Evolutionary conservation across 2,329 filamentous ascomycete species (phyloP).

Genomic region (Colletotrichum sp.): DNA sequence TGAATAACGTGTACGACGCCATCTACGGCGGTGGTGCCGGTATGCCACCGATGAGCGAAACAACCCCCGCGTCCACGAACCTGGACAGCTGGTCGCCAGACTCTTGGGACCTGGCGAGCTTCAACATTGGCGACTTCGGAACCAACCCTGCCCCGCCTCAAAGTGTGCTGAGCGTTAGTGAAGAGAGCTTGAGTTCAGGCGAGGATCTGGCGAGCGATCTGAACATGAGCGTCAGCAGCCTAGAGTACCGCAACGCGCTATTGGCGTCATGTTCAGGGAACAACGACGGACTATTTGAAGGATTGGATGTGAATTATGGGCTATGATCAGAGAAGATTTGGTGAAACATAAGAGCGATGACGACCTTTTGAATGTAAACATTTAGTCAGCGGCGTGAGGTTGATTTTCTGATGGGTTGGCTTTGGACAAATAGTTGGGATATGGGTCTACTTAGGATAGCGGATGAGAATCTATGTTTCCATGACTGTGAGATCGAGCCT

Average conservation of each 20-base stretch:
- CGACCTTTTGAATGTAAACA: not conserved
- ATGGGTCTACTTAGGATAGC: not conserved
- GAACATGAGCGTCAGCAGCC: conserved; percentile 33
- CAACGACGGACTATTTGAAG: conserved; percentile 36
- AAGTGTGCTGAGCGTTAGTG: conserved; percentile 61
- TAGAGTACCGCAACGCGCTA: conserved; percentile 38
- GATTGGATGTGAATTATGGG: conserved; percentile 45
- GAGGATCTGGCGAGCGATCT: conserved; percentile 46
- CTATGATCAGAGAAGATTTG: conserved; percentile 30
- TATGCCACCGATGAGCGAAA: conserved; percentile 49
- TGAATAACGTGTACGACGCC: conserved; percentile 83
- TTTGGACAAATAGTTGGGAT: not conserved
- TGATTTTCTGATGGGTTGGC: not conserved
- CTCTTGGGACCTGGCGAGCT: conserved; percentile 58
- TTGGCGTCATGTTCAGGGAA: conserved; percentile 23
- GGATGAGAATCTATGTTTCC: not conserved
- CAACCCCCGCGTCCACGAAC: conserved; percentile 41
- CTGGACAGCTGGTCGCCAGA: conserved; percentile 60
- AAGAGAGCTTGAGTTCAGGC: conserved; percentile 61
- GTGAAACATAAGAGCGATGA: not conserved
- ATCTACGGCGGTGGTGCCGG: conserved; percentile 73
- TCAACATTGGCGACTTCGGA: conserved; percentile 55
- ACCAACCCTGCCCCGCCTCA: conserved; percentile 49
- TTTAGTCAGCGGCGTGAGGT: not conserved
- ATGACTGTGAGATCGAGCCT: not conserved